Conservation (phyloP, 345 rosid species). For the Populus euphratica region DNA sequence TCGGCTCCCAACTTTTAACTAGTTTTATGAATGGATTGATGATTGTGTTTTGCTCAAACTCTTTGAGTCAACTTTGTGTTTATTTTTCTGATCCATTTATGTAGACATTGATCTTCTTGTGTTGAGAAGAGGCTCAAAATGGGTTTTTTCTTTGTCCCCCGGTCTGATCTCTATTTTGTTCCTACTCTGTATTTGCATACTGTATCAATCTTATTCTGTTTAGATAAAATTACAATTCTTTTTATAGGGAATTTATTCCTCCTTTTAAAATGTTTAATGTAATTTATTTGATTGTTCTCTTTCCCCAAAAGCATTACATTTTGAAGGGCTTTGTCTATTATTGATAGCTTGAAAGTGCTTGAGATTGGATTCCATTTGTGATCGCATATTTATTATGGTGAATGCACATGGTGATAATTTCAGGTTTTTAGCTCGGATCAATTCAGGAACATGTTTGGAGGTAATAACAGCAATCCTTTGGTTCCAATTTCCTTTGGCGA, state of each 20-base stretch:
- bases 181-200: too few relatives aligned
- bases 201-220: too few relatives aligned
- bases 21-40: too few relatives aligned
- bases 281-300: neutral
- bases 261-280: neutral
- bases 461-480: slow-evolving; percentile 45
- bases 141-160: neutral
- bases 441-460: slow-evolving; percentile 61
- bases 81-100: neutral
- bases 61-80: too few relatives aligned
- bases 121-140: neutral
- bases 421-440: neutral
- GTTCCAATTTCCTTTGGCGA: slow-evolving; percentile 47
- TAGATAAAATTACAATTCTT: too few relatives aligned
- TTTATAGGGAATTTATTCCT: neutral
- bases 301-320: neutral
- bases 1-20: too few relatives aligned
- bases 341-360: neutral
- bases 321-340: neutral
- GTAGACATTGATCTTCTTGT: neutral
- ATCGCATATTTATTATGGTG: neutral
- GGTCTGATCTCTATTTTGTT: too few relatives aligned
- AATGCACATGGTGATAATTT: neutral
- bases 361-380: neutral
- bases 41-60: too few relatives aligned